phyloP scores from a whole-genome alignment of 257 asterid species.

The Solanum chilense region DNA sequence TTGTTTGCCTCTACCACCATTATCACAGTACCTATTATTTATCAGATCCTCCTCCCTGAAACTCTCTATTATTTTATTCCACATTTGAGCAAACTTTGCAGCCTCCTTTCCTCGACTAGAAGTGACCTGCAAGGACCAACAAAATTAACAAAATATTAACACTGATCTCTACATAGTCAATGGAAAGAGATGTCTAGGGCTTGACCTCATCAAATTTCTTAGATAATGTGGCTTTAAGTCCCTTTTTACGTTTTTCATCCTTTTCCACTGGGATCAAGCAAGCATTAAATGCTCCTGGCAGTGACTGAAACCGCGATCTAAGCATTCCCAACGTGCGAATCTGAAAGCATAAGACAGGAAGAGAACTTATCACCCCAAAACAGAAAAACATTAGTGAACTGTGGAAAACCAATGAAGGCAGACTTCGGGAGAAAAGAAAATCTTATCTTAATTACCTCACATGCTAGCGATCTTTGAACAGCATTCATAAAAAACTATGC shows the following conservation, averaged over 20 bases:
- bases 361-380: not conserved
- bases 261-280: constrained; percentile 72
- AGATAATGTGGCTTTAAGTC: constrained; percentile 68
- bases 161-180: not conserved
- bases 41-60: constrained; percentile 97
- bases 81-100: constrained; percentile 89
- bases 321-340: constrained; percentile 92
- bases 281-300: constrained; percentile 89
- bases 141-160: constrained; percentile 1
- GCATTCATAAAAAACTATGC: not conserved
- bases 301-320: constrained; percentile 80
- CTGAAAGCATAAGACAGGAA: constrained; percentile 29
- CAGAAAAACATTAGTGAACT: not conserved
- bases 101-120: constrained; percentile 73
- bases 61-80: constrained; percentile 95
- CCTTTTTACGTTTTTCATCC: constrained; percentile 51
- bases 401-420: not conserved
- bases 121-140: constrained; percentile 42
- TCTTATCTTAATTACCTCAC: not conserved
- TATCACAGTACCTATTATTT: constrained; percentile 40
- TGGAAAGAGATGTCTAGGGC: not conserved
- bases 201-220: constrained; percentile 67
- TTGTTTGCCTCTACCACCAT: not conserved
- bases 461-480: not conserved
- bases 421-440: not conserved